Evolutionary conservation across 2,329 filamentous ascomycete genomes (phyloP).

Genomic region (Emericellopsis atlantica): DNA sequence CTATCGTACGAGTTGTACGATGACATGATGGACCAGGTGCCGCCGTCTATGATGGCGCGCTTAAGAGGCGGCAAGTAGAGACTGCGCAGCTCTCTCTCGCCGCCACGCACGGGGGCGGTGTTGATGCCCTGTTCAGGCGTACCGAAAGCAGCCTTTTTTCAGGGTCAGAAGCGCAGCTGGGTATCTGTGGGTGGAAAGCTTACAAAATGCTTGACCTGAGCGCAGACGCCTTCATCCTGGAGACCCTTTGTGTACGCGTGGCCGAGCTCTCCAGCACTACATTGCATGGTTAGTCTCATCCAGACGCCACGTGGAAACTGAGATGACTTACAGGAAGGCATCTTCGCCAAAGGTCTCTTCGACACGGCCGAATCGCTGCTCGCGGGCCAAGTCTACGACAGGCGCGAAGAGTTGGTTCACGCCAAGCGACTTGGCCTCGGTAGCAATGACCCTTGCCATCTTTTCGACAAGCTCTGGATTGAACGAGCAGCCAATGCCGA

Average conservation of each 20-base stretch:
- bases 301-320: background rate
- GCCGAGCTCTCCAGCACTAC: conserved; percentile 48
- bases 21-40: conserved; percentile 58
- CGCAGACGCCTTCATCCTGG: conserved; percentile 51
- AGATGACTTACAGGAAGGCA: conserved; percentile 36
- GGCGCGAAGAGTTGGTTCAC: conserved; percentile 65
- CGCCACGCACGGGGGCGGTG: conserved; percentile 43
- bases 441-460: conserved; percentile 54
- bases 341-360: conserved; percentile 67
- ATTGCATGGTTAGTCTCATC: background rate
- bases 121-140: conserved; percentile 62
- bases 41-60: conserved; percentile 56
- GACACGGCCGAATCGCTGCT: conserved; percentile 59
- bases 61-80: conserved; percentile 51
- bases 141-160: conserved; percentile 42
- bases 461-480: conserved; percentile 51
- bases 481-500: conserved; percentile 59
- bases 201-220: conserved; percentile 65
- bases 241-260: conserved; percentile 45
- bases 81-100: conserved; percentile 39
- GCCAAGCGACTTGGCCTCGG: conserved; percentile 53
- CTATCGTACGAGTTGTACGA: conserved; percentile 67
- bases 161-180: background rate
- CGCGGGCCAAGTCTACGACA: conserved; percentile 56
- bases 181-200: conserved; percentile 6